Evolutionary conservation across 345 rosid species (phyloP), one percentile per base, ranked within the genome.

Genomic region (Populus alba): DNA sequence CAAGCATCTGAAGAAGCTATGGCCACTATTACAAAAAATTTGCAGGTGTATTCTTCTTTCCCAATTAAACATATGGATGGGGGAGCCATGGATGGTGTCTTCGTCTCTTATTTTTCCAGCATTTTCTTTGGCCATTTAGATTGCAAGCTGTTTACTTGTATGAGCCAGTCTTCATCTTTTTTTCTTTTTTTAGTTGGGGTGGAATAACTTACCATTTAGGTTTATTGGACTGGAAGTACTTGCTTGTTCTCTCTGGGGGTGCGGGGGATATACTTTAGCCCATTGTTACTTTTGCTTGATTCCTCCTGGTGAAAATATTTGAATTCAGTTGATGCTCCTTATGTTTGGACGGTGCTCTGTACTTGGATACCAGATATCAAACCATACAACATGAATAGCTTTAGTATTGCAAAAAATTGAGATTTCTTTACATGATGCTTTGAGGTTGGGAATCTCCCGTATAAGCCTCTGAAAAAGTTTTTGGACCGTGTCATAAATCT

Each of bases 1-100:
- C 90, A 89, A 87, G 97, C 97, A 81, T 97, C 99, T 7, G 98
- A 92, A 88, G 98, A 91, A 87, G 97, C 96, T 71, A 81, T 97
- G 82, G 86, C 88, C 49, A 85, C 79, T 75, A 88, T 97, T 78
- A 84, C 83, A 45, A 91, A 89, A 84, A 91, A 88, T 71, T 88
- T 97, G 87, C 93, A 94, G 99, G 99, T 91, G 72, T 51, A 12
- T 53, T 67, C 66, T 53, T 74, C 27, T 77, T 82, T 83, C 71
- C 35, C n/a, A 75, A 22, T 45, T 63, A 51, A 61, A 53, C 39
- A 8, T n/a, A 31, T 6, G 59, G 76, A 71, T 29, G 18, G 66
- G 33, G 39, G 74, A 70, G 11, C 18, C 3, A 29, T 25, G 47
- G 68, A 43, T 17, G 49, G 31, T 39, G 45, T 23, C 37, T 68